A percentile compares a stretch with the other conserved stretches of the same genome.
phyloP scores from a whole-genome alignment of 345 rosid species.

The Corchorus olitorius region DNA sequence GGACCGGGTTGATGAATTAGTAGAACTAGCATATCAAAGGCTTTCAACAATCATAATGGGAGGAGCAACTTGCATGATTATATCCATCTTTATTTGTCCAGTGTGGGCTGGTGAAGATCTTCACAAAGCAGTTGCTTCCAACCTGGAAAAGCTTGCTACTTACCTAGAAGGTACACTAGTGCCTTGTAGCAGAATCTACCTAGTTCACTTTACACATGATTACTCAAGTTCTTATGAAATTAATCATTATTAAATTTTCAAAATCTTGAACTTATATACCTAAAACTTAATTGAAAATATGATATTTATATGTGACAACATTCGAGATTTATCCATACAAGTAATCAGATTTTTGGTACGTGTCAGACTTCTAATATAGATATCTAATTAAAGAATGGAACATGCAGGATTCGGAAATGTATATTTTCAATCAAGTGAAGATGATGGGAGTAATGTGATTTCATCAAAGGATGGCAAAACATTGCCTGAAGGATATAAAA shows the following conservation, averaged over 20 bases:
- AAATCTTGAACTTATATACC: no score
- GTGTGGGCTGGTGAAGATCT: conserved; percentile 85
- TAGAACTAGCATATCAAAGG: conserved; percentile 55
- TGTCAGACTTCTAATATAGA: no score
- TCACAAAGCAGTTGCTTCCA: conserved; percentile 47
- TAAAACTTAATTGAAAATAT: no score
- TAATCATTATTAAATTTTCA: not conserved
- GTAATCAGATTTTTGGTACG: not conserved
- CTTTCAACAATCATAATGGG: conserved; percentile 71
- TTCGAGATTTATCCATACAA: not conserved
- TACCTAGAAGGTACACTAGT: conserved; percentile 54
- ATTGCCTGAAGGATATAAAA: conserved; percentile 47
- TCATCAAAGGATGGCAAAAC: conserved; percentile 40
- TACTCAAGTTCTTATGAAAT: not conserved
- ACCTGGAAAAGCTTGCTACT: conserved; percentile 57
- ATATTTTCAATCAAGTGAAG: conserved; percentile 44
- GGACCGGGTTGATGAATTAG: conserved; percentile 50
- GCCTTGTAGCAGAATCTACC: not conserved
- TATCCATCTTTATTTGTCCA: conserved; percentile 57
- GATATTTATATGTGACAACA: not conserved
- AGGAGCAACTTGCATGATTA: conserved; percentile 45
- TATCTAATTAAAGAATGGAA: not conserved
- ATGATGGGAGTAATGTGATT: conserved; percentile 7
- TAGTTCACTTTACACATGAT: not conserved
- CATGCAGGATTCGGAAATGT: conserved; percentile 60